Percentiles rank a stretch among this genome's conserved stretches.
Conservation (phyloP, 1,139 yeast species). For the Fermentozyma sake region DNA sequence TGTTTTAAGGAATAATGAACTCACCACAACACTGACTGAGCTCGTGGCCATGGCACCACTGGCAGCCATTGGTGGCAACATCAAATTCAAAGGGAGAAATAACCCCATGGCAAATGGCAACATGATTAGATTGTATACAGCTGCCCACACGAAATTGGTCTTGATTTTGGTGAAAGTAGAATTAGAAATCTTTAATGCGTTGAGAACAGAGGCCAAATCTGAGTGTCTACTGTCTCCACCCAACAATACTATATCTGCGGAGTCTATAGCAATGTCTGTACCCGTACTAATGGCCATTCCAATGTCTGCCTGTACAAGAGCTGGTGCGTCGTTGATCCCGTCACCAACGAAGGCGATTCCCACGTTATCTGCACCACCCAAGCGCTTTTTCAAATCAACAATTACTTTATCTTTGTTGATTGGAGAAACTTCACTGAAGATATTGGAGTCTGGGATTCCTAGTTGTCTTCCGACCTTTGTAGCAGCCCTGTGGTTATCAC, state of each 20-base stretch:
- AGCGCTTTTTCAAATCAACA: constrained; percentile 47
- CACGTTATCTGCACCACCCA: constrained; percentile 25
- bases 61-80: constrained; percentile 84
- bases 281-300: constrained; percentile 93
- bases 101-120: constrained; percentile 96
- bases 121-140: constrained; percentile 80
- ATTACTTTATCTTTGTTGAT: constrained; percentile 70
- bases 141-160: constrained; percentile 80
- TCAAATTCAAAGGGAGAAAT: constrained; percentile 70
- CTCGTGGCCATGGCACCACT: constrained; percentile 94
- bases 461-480: constrained; percentile 58
- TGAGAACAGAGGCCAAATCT: constrained; percentile 61
- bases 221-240: constrained; percentile 23
- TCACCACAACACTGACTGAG: constrained; percentile 81
- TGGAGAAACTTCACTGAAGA: constrained; percentile 78
- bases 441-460: constrained; percentile 60
- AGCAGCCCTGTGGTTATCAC: constrained; percentile 71
- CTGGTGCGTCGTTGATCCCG: constrained; percentile 96
- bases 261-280: constrained; percentile 93
- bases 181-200: constrained; percentile 69
- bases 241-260: constrained; percentile 84
- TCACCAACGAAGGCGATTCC: constrained; percentile 89
- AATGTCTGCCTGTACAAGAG: constrained; percentile 79
- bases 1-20: constrained; percentile 64
- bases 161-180: constrained; percentile 73